A percentile compares a stretch with the other conserved stretches of the same genome.
These are phyloP conservation scores for Erodium texanum DNA, from an alignment of 441 rosid species.

Conservation along the genomic window DNA sequence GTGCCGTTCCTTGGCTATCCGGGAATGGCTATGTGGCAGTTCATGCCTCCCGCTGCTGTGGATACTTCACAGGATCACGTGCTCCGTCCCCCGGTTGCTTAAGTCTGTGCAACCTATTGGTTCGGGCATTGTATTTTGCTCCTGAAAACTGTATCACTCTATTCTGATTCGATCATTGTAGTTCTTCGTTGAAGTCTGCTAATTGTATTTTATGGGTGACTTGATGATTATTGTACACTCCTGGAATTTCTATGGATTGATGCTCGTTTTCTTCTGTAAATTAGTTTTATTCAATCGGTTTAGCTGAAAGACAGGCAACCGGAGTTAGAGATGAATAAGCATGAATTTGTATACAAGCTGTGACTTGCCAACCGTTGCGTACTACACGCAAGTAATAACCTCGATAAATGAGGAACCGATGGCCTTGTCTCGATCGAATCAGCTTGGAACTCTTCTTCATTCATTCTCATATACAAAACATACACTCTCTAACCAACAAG, in stretches of 20 bases:
- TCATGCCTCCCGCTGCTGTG: slow-evolving; percentile 95
- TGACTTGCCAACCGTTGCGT: too few relatives aligned
- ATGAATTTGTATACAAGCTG: too few relatives aligned
- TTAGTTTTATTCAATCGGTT: neutral
- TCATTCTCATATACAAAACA: too few relatives aligned
- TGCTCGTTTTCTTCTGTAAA: slow-evolving; percentile 33
- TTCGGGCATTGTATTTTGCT: too few relatives aligned
- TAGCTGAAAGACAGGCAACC: too few relatives aligned
- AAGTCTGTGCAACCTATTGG: slow-evolving; percentile 26
- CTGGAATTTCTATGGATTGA: slow-evolving; percentile 18
- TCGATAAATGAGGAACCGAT: too few relatives aligned
- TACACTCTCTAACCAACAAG: slow-evolving; percentile 11
- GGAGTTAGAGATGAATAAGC: too few relatives aligned
- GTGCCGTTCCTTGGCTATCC: slow-evolving; percentile 91
- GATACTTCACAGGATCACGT: slow-evolving; percentile 99
- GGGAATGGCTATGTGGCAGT: slow-evolving; percentile 99
- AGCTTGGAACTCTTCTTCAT: too few relatives aligned
- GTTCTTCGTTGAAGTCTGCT: slow-evolving; percentile 27
- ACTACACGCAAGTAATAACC: too few relatives aligned
- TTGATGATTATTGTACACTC: too few relatives aligned
- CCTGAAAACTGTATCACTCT: too few relatives aligned
- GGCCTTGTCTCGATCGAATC: too few relatives aligned
- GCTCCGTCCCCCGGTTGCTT: slow-evolving; percentile 97
- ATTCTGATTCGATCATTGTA: slow-evolving; percentile 29
- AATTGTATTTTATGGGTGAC: slow-evolving; percentile 18